Base-by-base conservation (phyloP, 306 rosid genomes). In the Datisca glomerata region DNA sequence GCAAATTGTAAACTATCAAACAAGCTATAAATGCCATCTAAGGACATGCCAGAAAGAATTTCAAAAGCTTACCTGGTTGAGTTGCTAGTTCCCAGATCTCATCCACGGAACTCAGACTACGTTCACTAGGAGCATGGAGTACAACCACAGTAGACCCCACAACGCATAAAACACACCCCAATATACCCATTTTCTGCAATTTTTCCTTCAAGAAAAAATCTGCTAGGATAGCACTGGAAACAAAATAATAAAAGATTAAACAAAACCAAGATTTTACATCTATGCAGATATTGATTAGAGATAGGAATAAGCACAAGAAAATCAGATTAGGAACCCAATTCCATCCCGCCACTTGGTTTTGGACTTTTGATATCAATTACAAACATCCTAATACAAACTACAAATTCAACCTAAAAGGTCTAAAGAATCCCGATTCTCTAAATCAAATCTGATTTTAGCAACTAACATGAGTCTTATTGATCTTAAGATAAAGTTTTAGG, bases 91-190 rank as follows among this genome's bases (percentile, higher is more conserved):
- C 79, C 93, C 95, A 85, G 31, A 85, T 80, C 57, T 80, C 76
- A 8, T 60, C 47, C 13, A 85, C 81, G 22, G 95, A 85, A 59
- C 2, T 66, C 45, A 81, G 59, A 43, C 71, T 38, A 31, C 13
- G 56, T 34, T 85, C 95, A 41, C 63, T 54, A 12, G 95, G 95
- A 2, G 95, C 69, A 64, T 85, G 95, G 42, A 85, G 84, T 15
- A 85, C 95, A 41, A 85, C 76, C 50, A 71, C 53, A 8, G 69
- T 74, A 12, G 95, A 79, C 25, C 95, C 95, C 14, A 76, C 79
- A 0, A 85, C 69, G 55, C 95, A 85, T n/a, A 85, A 42, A 68
- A 85, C 66, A 67, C 95, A 85, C 43, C 95, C 95, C 36, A 85
- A 61, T 59, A 85, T 67, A 56, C 93, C 95, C 87, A 80, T 73